Base-by-base conservation (phyloP, 2,329 filamentous ascomycete genomes). In the Neophaeococcomyces mojaviensis region DNA sequence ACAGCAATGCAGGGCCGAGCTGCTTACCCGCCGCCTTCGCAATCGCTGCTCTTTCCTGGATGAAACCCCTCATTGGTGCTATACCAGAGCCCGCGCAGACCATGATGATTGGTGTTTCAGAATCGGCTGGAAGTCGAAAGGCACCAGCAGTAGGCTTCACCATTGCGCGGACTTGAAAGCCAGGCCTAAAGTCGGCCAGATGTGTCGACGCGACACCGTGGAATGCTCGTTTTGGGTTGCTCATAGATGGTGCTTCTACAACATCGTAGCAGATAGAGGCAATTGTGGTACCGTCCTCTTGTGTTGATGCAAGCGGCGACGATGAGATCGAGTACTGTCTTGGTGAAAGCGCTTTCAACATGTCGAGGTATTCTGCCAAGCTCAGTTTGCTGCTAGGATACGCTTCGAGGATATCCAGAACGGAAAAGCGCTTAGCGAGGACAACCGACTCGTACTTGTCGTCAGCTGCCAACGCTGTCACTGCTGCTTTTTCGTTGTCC, bases 301-400 rank as follows among this genome's bases (percentile, higher is more conserved):
- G n/a, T 7, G 8, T 28, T 42, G 76, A 74, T 47, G 69, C 69
- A 0, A 85, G 68, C 0, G 84, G 82, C 0, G 83, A 86, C 0
- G 83, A 87, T 0, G 84, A 87, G 58, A 88, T 86, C 31, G 80
- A 85, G 68, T 88, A 87, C 61, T 86, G 82, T 15, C 84, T 76
- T 31, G 84, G 72, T 20, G 84, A 79, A 79, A 90, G 85, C 0
- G 84, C 82, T 2, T 83, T 83, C 0, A 88, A 73, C 71, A 87
- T 81, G 30, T 73, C 71, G 6, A 90, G 69, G 66, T 84, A 89
- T 13, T 76, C 66, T 3, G 73, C 74, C n/a, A 90, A 72, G 0
- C 82, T 72, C 0, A 88, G 63, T 3, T 74, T 64, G 20, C 84
- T 68, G 0, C 69, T 64, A 0, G 74, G 70, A 58, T 79, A 83